A percentile compares a stretch with the other conserved stretches of the same genome.
Evolutionary conservation across 257 asterid species (phyloP).

Genomic region (Primulina huaijiensis): DNA sequence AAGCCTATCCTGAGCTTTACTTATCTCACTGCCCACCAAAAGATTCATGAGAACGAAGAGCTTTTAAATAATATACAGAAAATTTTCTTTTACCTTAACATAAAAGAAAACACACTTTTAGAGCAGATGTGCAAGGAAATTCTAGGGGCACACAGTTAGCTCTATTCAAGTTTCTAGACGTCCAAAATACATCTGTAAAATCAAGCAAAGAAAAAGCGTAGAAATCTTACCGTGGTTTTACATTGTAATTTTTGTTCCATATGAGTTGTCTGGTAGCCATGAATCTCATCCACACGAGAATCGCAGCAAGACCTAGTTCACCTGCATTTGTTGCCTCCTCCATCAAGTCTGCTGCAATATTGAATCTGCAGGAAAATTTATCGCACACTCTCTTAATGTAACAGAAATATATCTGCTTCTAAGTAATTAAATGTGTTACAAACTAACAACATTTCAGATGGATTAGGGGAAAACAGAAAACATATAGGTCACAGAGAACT

Average conservation of each 20-base stretch:
- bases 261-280: slow-evolving; percentile 97
- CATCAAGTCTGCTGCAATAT: slow-evolving; percentile 91
- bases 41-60: slow-evolving; percentile 19
- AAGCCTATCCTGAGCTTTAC: slow-evolving; percentile 97
- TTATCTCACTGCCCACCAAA: slow-evolving; percentile 73
- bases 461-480: slow-evolving; percentile 10
- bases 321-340: slow-evolving; percentile 74
- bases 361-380: slow-evolving; percentile 58
- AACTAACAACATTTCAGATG: slow-evolving; percentile 7
- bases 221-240: slow-evolving; percentile 85
- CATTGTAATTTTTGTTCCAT: slow-evolving; percentile 98
- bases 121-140: slow-evolving; percentile 7
- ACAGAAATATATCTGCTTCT: slow-evolving; percentile 9
- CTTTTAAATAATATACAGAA: slow-evolving; percentile 3
- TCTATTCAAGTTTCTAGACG: slow-evolving; percentile 7
- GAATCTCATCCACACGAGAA: slow-evolving; percentile 98
- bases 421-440: slow-evolving; percentile 4
- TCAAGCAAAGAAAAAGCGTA: slow-evolving; percentile 14
- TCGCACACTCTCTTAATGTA: slow-evolving; percentile 19
- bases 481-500: not conserved
- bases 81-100: slow-evolving; percentile 18
- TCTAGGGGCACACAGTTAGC: slow-evolving; percentile 7
- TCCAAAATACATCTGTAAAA: slow-evolving; percentile 6
- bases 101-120: slow-evolving; percentile 11
- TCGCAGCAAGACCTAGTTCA: slow-evolving; percentile 85